A percentile compares a stretch with the other conserved stretches of the same genome.
Conservation (phyloP, 345 rosid species). For the Rhodamnia argentea region DNA sequence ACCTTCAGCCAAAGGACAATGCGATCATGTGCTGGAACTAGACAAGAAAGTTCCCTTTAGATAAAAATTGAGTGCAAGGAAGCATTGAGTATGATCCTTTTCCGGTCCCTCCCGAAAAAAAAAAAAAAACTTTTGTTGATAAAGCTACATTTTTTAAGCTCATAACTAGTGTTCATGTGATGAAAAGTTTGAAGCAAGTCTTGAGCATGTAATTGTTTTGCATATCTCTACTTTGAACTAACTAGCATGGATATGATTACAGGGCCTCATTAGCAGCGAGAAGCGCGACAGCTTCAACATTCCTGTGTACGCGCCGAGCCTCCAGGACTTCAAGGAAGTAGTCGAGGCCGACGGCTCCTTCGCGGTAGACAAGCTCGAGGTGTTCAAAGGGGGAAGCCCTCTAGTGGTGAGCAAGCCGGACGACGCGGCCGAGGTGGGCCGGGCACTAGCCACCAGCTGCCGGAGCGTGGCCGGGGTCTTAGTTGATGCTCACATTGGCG, state of each 20-base stretch:
- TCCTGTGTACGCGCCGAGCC: constrained; percentile 87
- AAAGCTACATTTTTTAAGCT: not conserved
- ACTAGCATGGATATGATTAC: not conserved
- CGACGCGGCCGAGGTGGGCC: constrained; percentile 55
- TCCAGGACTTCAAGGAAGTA: constrained; percentile 76
- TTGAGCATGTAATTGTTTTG: not conserved
- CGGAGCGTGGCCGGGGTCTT: constrained; percentile 83
- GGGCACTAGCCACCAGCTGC: constrained; percentile 63
- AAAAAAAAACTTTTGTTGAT: not conserved
- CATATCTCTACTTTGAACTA: not conserved
- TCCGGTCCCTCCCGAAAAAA: not conserved
- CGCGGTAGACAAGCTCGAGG: constrained; percentile 54
- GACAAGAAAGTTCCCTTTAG: not conserved
- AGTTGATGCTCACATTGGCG: constrained; percentile 90
- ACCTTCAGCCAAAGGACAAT: not conserved
- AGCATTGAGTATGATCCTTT: not conserved
- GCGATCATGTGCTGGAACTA: not conserved
- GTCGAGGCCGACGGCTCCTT: constrained; percentile 77
- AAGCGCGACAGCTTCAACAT: constrained; percentile 83
- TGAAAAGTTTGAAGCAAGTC: not conserved
- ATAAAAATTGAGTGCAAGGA: not conserved
- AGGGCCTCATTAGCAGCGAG: constrained; percentile 65
- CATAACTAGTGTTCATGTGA: not conserved
- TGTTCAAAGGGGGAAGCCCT: constrained; percentile 95
- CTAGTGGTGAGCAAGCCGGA: constrained; percentile 75